Evolutionary conservation across 176 grass and related monocot species (phyloP), one percentile per base, ranked within the genome.

Genomic region (Raddia distichophylla): DNA sequence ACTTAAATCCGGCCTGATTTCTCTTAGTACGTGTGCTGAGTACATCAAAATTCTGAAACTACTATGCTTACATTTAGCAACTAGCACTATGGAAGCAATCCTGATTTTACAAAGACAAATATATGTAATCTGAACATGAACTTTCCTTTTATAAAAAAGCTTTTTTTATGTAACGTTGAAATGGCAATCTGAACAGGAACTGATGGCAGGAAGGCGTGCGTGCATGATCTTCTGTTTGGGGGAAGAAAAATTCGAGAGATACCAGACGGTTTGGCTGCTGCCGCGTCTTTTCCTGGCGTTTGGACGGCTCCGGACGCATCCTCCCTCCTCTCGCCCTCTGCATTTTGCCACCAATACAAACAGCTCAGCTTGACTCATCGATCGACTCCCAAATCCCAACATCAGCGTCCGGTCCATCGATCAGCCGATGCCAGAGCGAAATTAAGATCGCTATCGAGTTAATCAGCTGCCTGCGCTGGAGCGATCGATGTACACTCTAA

Each of bases 221-320:
- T 33, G 15, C 15, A 74, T 32, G 27, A 20, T 3, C 10, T 4
- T 55, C 42, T 55, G 57, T 52, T 61, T 83, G 1, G 13, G 59
- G 75, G 6, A 52, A 12, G 0, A 67, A 68, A 73, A 34, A 80
- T 75, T 59, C 60, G 66, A 27, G 68, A 83, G 74, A 5, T 82
- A 95, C 93, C 90, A 19, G 55, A 55, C 69, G 69, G 86, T 83
- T 91, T 79, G 76, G 35, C 57, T 22, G 43, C 34, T 49, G 74
- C 6, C 34, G 73, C 70, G 68, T 87, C 76, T 18, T 9, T 81
- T 54, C 69, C 77, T 5, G 86, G 54, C 6, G 64, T 70, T 44
- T 43, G 73, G 46, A 73, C 56, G 64, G 76, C 74, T 72, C 48
- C 74, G 27, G 60, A 48, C 73, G 74, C 7, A 20, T 69, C 60